Base-by-base conservation (phyloP, 306 rosid species). In the Castanea sativa region DNA sequence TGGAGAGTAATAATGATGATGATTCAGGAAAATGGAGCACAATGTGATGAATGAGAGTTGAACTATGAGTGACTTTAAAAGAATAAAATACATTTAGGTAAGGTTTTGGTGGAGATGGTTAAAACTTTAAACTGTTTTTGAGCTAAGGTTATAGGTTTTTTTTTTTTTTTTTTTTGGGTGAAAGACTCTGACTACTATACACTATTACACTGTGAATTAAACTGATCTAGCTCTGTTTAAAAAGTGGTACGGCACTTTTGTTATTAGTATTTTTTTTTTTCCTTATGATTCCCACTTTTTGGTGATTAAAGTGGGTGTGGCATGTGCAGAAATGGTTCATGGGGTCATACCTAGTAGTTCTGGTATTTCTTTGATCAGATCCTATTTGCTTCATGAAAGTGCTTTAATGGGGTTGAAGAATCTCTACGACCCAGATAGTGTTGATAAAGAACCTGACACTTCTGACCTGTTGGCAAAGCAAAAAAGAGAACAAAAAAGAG, bases 361-460 rank as follows among this genome's bases (percentile, higher is more conserved):
- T 52, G 29, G 75, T 79, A 73, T 27, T 23, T 63, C 43, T 75
- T 75, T 13, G 63, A 71, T 43, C 58, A 76, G 78, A 89, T 82
- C 76, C 61, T 52, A 79, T 67, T 65, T 57, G 82, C 76, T 74
- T 74, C 33, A 77, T 79, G 80, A 70, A 69, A 83, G 69, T 64
- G 78, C 79, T 78, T 73, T 64, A 71, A 51, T 72, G 83, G 84
- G 84, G 86, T 11, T 76, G 88, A 82, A 82, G 89, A 90, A 80
- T 87, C 85, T 76, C 75, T 70, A 72, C 79, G 79, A 83, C 68
- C 76, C 85, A 73, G 88, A 77, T 68, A 83, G 84, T 85, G 89
- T 81, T 87, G 90, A 81, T 73, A 78, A 76, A 74, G 56, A 77
- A 76, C 84, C 97, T 87, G 93, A 90, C 97, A 87, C 79, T 76